Conservation (phyloP, 2,329 filamentous ascomycete species). For the Akanthomyces uredinophilus region DNA sequence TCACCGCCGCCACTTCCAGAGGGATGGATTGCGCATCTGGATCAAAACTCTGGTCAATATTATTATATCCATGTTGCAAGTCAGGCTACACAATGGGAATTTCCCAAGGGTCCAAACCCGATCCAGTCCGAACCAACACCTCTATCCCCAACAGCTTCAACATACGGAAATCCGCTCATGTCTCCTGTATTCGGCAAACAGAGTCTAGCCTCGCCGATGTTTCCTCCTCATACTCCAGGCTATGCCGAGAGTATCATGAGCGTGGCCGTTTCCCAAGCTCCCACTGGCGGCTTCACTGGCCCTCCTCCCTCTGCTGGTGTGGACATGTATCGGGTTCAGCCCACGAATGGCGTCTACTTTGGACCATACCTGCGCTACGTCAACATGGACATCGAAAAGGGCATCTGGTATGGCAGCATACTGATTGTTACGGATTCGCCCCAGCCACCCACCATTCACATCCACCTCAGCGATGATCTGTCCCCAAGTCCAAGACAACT, state of each 20-base stretch:
- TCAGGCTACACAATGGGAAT: conserved; percentile 97
- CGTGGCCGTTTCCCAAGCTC: conserved; percentile 66
- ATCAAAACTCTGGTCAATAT: conserved; percentile 93
- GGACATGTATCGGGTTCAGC: conserved; percentile 87
- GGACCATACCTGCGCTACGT: conserved; percentile 92
- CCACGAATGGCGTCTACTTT: conserved; percentile 96
- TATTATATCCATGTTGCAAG: conserved; percentile 97
- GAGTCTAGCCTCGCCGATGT: conserved; percentile 69
- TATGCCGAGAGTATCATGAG: conserved; percentile 85
- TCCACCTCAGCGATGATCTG: conserved; percentile 83
- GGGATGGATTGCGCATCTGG: conserved; percentile 96
- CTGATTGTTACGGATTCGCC: conserved; percentile 85
- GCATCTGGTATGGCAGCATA: conserved; percentile 89
- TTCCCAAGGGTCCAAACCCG: conserved; percentile 91
- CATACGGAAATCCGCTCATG: conserved; percentile 67
- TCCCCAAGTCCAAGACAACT: conserved; percentile 90
- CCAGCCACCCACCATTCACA: conserved; percentile 92
- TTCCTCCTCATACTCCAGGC: conserved; percentile 74
- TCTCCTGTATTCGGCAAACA: conserved; percentile 60
- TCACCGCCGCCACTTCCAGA: conserved; percentile 92
- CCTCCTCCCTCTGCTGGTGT: conserved; percentile 86
- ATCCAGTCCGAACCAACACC: conserved; percentile 77
- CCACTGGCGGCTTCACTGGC: conserved; percentile 78
- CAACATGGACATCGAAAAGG: conserved; percentile 93
- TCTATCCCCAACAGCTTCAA: conserved; percentile 74